Conservation (phyloP, 1,284 basidiomycete genomes). For the Sporisorium sorghi region DNA sequence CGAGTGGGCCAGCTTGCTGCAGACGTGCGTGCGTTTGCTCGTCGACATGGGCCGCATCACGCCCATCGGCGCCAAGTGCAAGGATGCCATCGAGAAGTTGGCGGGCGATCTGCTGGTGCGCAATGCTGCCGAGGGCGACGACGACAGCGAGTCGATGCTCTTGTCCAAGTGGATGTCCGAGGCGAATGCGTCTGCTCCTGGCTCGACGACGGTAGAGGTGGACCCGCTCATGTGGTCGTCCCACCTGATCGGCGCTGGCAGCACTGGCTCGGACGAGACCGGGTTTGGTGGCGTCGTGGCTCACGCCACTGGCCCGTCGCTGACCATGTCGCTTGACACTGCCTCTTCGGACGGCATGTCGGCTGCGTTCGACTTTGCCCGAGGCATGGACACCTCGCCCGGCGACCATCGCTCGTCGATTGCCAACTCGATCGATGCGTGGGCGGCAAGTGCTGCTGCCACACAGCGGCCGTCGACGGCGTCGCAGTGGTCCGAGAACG, state of each 20-base stretch:
- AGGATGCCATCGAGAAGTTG: conserved; percentile 46
- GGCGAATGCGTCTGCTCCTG: conserved; percentile 12
- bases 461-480: conserved; percentile 31
- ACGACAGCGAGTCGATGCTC: conserved; percentile 26
- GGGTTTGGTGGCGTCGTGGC: conserved; percentile 21
- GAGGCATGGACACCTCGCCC: conserved; percentile 38
- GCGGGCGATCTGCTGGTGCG: conserved; percentile 34
- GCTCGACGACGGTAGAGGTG: conserved; percentile 18
- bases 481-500: conserved; percentile 49
- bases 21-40: conserved; percentile 43
- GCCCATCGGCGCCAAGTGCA: conserved; percentile 50
- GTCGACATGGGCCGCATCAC: conserved; percentile 50
- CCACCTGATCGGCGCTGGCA: conserved; percentile 27
- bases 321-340: conserved; percentile 50
- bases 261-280: conserved; percentile 20
- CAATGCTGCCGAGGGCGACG: conserved; percentile 16
- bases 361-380: conserved; percentile 43
- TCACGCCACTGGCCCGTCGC: conserved; percentile 39
- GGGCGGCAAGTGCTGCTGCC: conserved; percentile 27
- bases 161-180: conserved; percentile 39
- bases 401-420: conserved; percentile 40
- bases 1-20: conserved; percentile 40
- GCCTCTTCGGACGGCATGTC: conserved; percentile 51
- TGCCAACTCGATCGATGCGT: conserved; percentile 44
- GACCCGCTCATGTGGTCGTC: conserved; percentile 46